These are phyloP conservation scores for Chlorophyllum brunneum DNA, from an alignment of 768 basidiomycete genomes.

Conservation along the genomic window DNA sequence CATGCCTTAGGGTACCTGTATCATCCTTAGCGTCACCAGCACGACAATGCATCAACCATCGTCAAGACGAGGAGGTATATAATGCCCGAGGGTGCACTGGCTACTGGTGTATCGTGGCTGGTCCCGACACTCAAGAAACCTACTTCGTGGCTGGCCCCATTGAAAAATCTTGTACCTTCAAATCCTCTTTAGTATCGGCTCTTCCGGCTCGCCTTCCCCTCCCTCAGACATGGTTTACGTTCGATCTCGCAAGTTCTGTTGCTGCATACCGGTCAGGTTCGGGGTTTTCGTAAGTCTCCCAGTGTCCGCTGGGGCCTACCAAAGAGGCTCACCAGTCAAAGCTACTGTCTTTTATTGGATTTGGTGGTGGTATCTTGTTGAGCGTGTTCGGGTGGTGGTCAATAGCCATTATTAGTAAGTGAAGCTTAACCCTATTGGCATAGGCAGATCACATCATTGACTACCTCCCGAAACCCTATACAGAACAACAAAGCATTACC, in stretches of 20 bases:
- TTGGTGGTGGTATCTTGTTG: conserved; percentile 41
- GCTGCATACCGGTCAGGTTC: conserved; percentile 61
- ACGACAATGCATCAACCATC: not conserved
- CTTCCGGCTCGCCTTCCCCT: conserved; percentile 24
- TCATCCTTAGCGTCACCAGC: not conserved
- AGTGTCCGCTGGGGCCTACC: not conserved
- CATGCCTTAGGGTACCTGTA: not conserved
- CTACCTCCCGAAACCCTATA: not conserved
- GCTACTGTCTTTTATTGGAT: conserved; percentile 35
- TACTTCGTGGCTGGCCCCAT: conserved; percentile 9
- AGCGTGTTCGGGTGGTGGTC: conserved; percentile 44
- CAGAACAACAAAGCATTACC: conserved; percentile 26
- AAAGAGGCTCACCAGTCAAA: not conserved
- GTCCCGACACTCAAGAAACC: conserved; percentile 27
- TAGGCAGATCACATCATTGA: not conserved
- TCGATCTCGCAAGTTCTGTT: conserved; percentile 56
- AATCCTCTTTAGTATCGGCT: too few relatives aligned
- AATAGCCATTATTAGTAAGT: conserved; percentile 40
- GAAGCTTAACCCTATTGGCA: not conserved
- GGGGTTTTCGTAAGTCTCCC: conserved; percentile 49
- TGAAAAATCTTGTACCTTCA: conserved; percentile 17
- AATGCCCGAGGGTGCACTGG: not conserved
- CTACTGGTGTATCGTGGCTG: conserved; percentile 28
- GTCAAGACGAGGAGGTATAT: not conserved
- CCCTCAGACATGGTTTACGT: conserved; percentile 43